A percentile compares a stretch with the other conserved stretches of the same genome.
Evolutionary conservation across 2,329 filamentous ascomycete species (phyloP).

Genomic region (Corinectria fuckeliana): DNA sequence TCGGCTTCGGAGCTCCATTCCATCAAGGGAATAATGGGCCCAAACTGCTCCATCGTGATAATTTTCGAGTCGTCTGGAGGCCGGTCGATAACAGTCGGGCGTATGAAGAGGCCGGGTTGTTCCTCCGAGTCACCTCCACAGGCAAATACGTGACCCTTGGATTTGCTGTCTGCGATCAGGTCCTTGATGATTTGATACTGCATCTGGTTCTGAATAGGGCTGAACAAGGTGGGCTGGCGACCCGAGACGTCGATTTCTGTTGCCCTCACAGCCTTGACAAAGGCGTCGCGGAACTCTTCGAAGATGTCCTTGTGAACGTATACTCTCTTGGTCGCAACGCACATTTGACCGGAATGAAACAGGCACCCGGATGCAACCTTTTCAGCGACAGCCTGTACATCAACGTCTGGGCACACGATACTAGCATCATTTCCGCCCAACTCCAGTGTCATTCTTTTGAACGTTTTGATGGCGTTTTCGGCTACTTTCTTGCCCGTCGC

Average conservation of each 20-base stretch:
- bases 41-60: conserved; percentile 58
- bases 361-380: conserved; percentile 55
- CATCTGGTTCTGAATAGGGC: conserved; percentile 68
- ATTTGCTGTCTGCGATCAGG: conserved; percentile 57
- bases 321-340: conserved; percentile 53
- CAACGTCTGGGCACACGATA: conserved; percentile 63
- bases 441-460: conserved; percentile 68
- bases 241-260: conserved; percentile 41
- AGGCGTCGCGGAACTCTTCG: conserved; percentile 54
- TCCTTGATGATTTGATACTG: conserved; percentile 60
- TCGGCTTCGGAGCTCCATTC: conserved; percentile 66
- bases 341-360: conserved; percentile 57
- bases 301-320: conserved; percentile 67
- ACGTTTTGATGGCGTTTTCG: conserved; percentile 56
- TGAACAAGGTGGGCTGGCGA: conserved; percentile 29
- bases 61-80: conserved; percentile 61
- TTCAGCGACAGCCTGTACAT: conserved; percentile 45
- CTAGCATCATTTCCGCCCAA: conserved; percentile 65
- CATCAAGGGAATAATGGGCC: conserved; percentile 66
- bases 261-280: conserved; percentile 32
- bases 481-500: conserved; percentile 67
- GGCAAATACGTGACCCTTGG: conserved; percentile 43
- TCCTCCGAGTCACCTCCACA: neutral
- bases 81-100: conserved; percentile 65
- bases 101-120: conserved; percentile 60